Evolutionary conservation across 2,329 filamentous ascomycete species (phyloP).

Genomic region (Colletotrichum abscissum): DNA sequence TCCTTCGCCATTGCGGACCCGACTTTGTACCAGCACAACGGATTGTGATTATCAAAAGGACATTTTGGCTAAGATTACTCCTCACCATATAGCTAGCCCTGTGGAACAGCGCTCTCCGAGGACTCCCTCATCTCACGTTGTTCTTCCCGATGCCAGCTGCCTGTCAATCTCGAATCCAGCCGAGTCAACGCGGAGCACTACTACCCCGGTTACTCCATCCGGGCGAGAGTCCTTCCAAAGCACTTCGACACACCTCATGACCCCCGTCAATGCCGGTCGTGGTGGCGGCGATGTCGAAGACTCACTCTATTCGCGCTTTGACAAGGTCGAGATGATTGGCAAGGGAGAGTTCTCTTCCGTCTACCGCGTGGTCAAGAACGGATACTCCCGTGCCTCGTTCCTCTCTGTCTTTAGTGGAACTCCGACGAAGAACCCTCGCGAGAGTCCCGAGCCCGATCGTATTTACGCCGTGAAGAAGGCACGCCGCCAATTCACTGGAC

Average conservation of each 20-base stretch:
- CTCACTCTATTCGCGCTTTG: slow-evolving; percentile 79
- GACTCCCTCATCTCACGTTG: slow-evolving; percentile 81
- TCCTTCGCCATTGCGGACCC: slow-evolving; percentile 47
- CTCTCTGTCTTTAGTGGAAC: slow-evolving; percentile 54
- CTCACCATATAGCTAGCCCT: slow-evolving; percentile 69
- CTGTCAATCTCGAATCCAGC: slow-evolving; percentile 80
- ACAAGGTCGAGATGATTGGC: slow-evolving; percentile 82
- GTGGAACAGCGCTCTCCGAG: slow-evolving; percentile 74
- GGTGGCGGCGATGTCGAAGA: slow-evolving; percentile 78
- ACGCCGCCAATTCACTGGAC: slow-evolving; percentile 81
- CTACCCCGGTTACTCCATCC: slow-evolving; percentile 79
- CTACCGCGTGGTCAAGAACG: slow-evolving; percentile 75
- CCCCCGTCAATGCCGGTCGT: slow-evolving; percentile 76
- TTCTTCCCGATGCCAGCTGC: slow-evolving; percentile 83
- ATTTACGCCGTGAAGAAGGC: slow-evolving; percentile 97
- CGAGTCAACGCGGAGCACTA: slow-evolving; percentile 45
- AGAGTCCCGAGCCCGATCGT: slow-evolving; percentile 63
- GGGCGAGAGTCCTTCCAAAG: slow-evolving; percentile 63
- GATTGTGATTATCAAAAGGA: slow-evolving; percentile 47
- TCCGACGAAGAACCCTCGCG: slow-evolving; percentile 59
- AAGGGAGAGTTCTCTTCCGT: slow-evolving; percentile 95
- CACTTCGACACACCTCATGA: slow-evolving; percentile 66
- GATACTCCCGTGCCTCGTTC: slow-evolving; percentile 40
- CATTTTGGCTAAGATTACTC: slow-evolving; percentile 64
- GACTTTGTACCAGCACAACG: slow-evolving; percentile 39